Base-by-base conservation (phyloP, 1,284 basidiomycete genomes). In the Anthracocystis walkeri region DNA sequence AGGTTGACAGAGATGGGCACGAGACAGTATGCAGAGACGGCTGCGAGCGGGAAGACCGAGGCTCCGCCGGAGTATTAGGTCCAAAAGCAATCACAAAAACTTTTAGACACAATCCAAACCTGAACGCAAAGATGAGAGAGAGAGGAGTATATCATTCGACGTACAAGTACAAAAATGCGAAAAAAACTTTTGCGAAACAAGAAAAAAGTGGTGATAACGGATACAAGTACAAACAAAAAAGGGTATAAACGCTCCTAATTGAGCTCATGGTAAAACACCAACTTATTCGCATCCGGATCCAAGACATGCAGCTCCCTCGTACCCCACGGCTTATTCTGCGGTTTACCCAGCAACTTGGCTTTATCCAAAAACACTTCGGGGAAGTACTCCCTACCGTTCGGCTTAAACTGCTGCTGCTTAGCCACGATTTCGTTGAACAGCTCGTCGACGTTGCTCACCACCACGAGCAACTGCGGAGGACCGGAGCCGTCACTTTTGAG, bases 1-100 rank as follows among this genome's bases (percentile, higher is more conserved):
- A 75, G 83, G 10, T 57, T 85, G 29, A 85, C 77, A 12, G 82
- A 85, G 65, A 85, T 85, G 82, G 70, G 79, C 45, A 78, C 58
- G 12, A 75, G 73, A 66, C 69, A 77, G 45, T 84, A 82, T 40
- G 74, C 74, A 31, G 69, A 77, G 49, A 60, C n/a, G n/a, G n/a
- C 42, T 1, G 50, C 65, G 6, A 67, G 74, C 21, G 16, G 40
- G 7, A 41, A 58, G 1, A 20, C 35, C 1, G 69, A 68, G 35
- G 65, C 71, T 10, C 65, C 71, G 18, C 71, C 71, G 7, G 71
- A 74, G 55, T 69, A 58, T 29, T 73, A 58, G 45, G 20, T 4
- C 20, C 11, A 14, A 6, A 18, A 31, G 41, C 27, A 25, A n/a
- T 12, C 33, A 35, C 51, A 21, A 27, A 45, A 16, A 16, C 4